Percentiles rank a stretch among this genome's conserved stretches.
Conservation (phyloP, 805 yeast species). For the Blastobotrys chiropterorum region DNA sequence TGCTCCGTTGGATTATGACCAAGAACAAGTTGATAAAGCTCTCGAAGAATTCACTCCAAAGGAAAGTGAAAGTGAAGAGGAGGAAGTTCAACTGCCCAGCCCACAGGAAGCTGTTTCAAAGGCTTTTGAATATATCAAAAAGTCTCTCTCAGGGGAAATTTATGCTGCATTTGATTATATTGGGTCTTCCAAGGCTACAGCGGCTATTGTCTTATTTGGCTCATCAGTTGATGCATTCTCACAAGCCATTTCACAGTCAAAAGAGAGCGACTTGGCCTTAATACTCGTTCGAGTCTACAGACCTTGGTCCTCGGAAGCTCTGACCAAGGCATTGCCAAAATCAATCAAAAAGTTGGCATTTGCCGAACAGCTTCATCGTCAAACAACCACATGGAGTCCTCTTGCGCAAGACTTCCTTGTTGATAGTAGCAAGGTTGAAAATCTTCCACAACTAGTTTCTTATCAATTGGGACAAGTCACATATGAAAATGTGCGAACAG, state of each 20-base stretch:
- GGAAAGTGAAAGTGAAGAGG: not conserved
- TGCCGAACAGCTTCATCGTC: constrained; percentile 55
- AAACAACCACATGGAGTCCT: constrained; percentile 52
- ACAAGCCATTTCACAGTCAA: constrained; percentile 31
- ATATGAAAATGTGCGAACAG: constrained; percentile 35
- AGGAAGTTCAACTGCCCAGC: constrained; percentile 9
- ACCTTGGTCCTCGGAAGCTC: constrained; percentile 57
- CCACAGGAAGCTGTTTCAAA: constrained; percentile 19
- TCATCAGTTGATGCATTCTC: constrained; percentile 42
- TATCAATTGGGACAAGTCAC: constrained; percentile 45
- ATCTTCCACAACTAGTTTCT: constrained; percentile 44
- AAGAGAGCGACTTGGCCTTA: constrained; percentile 36
- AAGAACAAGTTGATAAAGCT: not conserved
- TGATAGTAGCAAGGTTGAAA: constrained; percentile 32
- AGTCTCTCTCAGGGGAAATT: constrained; percentile 29
- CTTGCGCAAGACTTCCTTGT: constrained; percentile 58
- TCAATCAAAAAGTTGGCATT: constrained; percentile 52
- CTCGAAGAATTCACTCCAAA: constrained; percentile 1
- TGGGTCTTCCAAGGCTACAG: constrained; percentile 38
- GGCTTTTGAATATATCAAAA: constrained; percentile 29
- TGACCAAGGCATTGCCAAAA: constrained; percentile 48
- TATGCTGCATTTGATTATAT: constrained; percentile 36
- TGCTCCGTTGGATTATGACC: not conserved
- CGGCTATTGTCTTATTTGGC: constrained; percentile 61
- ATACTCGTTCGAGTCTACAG: constrained; percentile 60